Conservation (phyloP, 108 stramenopile genomes). For the Nitzschia inconspicua region DNA sequence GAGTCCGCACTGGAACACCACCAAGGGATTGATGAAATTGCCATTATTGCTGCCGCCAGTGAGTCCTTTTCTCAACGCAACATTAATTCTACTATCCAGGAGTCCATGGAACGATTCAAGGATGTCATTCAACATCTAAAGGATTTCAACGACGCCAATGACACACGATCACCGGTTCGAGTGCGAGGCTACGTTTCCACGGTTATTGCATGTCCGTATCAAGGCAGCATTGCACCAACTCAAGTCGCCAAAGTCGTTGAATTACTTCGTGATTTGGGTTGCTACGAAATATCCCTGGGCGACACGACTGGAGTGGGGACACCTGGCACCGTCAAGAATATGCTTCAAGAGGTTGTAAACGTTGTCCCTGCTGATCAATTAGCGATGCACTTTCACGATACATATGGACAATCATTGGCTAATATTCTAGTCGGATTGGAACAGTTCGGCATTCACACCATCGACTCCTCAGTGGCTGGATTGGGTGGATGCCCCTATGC, state of each 20-base stretch:
- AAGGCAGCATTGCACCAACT: constrained; percentile 58
- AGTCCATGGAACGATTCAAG: constrained; percentile 74
- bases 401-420: constrained; percentile 83
- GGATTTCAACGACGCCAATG: neutral
- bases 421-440: constrained; percentile 78
- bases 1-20: constrained; percentile 37
- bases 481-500: constrained; percentile 89
- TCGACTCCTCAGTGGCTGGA: constrained; percentile 85
- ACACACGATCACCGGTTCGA: constrained; percentile 19
- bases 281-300: constrained; percentile 82
- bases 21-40: constrained; percentile 56
- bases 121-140: constrained; percentile 43
- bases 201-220: constrained; percentile 87
- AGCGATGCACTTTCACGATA: constrained; percentile 92
- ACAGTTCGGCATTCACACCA: constrained; percentile 51
- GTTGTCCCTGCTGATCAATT: constrained; percentile 28
- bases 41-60: constrained; percentile 85
- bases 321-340: constrained; percentile 30
- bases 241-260: constrained; percentile 58
- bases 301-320: constrained; percentile 90
- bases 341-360: constrained; percentile 47
- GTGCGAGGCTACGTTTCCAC: constrained; percentile 89
- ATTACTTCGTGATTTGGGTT: constrained; percentile 76
- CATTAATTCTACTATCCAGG: constrained; percentile 83
- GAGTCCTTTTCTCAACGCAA: constrained; percentile 80